Percentiles rank a stretch among this genome's conserved stretches.
Evolutionary conservation across 352 stramenopile genomes (phyloP).

Genomic region (Pythium periplocum): DNA sequence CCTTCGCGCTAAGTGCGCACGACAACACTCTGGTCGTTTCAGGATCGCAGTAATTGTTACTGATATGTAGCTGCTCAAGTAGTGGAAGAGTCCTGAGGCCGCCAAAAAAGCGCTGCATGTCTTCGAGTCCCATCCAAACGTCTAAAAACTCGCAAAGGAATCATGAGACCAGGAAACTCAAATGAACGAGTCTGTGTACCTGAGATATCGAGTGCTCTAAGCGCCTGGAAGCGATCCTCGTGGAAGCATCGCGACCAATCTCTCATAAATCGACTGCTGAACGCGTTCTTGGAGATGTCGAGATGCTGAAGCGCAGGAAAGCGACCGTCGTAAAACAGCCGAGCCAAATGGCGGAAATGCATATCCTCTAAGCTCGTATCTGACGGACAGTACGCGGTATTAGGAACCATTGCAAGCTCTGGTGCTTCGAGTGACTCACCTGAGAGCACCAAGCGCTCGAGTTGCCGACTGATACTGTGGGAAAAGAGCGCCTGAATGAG

Average conservation of each 20-base stretch:
- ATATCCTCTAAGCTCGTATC: slow-evolving; percentile 34
- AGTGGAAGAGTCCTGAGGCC: slow-evolving; percentile 27
- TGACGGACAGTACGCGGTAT: slow-evolving; percentile 2
- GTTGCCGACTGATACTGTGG: slow-evolving; percentile 29
- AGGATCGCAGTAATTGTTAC: slow-evolving; percentile 38
- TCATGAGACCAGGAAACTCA: not conserved
- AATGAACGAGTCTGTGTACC: slow-evolving; percentile 20
- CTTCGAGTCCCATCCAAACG: slow-evolving; percentile 45
- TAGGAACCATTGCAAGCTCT: no score
- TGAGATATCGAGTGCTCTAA: slow-evolving; percentile 36
- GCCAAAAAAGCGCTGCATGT: slow-evolving; percentile 47
- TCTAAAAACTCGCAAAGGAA: slow-evolving; percentile 9
- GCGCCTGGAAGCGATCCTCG: slow-evolving; percentile 30
- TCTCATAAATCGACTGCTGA: slow-evolving; percentile 57
- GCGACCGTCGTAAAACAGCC: slow-evolving; percentile 36
- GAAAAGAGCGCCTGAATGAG: slow-evolving; percentile 55
- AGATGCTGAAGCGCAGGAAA: slow-evolving; percentile 34
- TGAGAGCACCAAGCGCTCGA: slow-evolving; percentile 27
- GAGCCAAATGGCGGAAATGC: slow-evolving; percentile 39
- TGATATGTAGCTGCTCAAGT: slow-evolving; percentile 29
- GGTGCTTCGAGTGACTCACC: slow-evolving; percentile 10
- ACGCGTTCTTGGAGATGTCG: slow-evolving; percentile 32
- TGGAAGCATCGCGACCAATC: slow-evolving; percentile 48
- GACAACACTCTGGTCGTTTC: slow-evolving; percentile 26
- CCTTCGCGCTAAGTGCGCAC: slow-evolving; percentile 17